A percentile compares a stretch with the other conserved stretches of the same genome.
Evolutionary conservation across 768 basidiomycete genomes (phyloP).

Genomic region (Suillus tomentosus): DNA sequence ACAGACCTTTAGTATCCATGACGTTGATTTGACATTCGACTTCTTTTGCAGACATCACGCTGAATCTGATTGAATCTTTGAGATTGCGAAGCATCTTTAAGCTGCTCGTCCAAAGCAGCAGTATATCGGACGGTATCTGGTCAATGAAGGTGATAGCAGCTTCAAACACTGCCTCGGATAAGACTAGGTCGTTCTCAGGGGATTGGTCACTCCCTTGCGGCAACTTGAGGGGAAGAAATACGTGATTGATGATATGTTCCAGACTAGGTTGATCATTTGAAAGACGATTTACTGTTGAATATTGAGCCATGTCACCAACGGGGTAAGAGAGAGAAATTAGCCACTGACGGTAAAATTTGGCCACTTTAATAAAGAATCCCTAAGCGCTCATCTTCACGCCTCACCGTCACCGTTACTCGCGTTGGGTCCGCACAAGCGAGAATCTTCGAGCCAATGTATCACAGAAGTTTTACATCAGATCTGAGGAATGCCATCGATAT

Average conservation of each 20-base stretch:
- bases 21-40: constrained; percentile 21
- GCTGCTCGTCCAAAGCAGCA: constrained; percentile 33
- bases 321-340: not conserved
- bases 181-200: constrained; percentile 24
- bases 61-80: constrained; percentile 10
- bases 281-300: not conserved
- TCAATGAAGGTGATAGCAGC: constrained; percentile 23
- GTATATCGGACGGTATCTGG: constrained; percentile 9
- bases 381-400: not conserved
- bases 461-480: not conserved
- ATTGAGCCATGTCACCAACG: not conserved
- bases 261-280: constrained; percentile 6
- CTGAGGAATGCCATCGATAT: not conserved
- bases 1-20: constrained; percentile 22
- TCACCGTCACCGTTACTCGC: not conserved
- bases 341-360: not conserved
- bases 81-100: constrained; percentile 34
- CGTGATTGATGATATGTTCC: constrained; percentile 41
- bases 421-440: not conserved
- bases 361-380: not conserved
- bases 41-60: constrained; percentile 13
- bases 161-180: constrained; percentile 26
- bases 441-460: not conserved
- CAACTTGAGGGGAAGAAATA: constrained; percentile 45
- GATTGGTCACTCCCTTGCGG: constrained; percentile 39